These are phyloP conservation scores for Entelexis paramagnoliae DNA, from an alignment of 1,139 yeast genomes.

Conservation along the genomic window DNA sequence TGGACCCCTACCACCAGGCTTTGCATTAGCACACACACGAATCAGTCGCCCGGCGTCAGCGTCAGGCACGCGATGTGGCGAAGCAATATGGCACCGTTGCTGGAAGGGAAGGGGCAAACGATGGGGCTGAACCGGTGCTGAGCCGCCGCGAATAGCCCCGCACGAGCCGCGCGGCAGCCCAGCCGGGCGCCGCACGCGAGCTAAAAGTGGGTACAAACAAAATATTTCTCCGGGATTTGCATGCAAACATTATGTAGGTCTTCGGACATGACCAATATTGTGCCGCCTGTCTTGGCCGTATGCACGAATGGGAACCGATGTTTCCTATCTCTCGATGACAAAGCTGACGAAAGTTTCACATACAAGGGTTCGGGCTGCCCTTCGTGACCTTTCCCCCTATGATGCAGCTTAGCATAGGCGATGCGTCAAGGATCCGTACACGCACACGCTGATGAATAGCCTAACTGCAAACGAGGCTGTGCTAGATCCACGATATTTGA, in stretches of 20 bases:
- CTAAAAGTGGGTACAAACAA: no score
- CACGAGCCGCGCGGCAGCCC: background rate
- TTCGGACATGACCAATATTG: no score
- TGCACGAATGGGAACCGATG: background rate
- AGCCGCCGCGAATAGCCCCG: background rate
- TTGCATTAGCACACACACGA: background rate
- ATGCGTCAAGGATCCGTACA: background rate
- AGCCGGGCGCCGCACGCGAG: no score
- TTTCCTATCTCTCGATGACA: background rate
- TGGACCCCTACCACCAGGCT: background rate
- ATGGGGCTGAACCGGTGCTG: background rate
- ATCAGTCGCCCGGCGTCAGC: background rate
- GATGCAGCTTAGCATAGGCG: conserved; percentile 2
- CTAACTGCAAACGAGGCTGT: background rate
- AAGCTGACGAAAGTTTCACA: background rate
- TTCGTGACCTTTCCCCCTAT: background rate
- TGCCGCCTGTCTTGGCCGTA: background rate
- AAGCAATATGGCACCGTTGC: background rate
- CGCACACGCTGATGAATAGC: conserved; percentile 1
- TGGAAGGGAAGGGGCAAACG: background rate
- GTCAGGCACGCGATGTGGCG: background rate
- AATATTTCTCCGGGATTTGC: no score
- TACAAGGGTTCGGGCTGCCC: background rate
- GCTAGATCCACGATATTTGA: background rate
- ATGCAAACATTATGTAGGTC: no score